These are phyloP conservation scores for Erythrophleum ivorense DNA, from an alignment of 331 rosid species.

Conservation along the genomic window DNA sequence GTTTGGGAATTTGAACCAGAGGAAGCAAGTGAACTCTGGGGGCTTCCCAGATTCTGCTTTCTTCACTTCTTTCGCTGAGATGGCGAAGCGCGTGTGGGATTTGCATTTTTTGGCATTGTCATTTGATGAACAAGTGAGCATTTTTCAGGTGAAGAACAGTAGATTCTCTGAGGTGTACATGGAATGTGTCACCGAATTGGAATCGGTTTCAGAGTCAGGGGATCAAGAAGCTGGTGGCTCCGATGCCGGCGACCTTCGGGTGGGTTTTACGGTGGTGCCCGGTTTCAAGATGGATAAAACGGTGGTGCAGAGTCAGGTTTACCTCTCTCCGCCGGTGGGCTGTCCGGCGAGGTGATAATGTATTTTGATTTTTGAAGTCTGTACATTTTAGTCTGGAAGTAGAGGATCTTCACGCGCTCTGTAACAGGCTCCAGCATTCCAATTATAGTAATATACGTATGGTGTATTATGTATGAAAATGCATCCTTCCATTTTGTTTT, in stretches of 20 bases:
- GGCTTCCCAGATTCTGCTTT: constrained; percentile 79
- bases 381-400: constrained; percentile 34
- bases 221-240: constrained; percentile 41
- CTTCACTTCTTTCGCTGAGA: constrained; percentile 77
- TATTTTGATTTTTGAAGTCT: constrained; percentile 9
- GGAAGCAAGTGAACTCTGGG: constrained; percentile 72
- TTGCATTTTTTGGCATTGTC: constrained; percentile 78
- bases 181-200: constrained; percentile 70
- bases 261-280: constrained; percentile 87
- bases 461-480: not conserved
- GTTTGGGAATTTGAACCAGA: constrained; percentile 81
- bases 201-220: constrained; percentile 42
- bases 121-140: constrained; percentile 53
- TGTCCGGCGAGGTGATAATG: constrained; percentile 37
- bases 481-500: not conserved
- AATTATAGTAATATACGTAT: constrained; percentile 16
- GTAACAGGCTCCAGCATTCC: constrained; percentile 17
- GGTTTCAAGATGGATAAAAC: constrained; percentile 77
- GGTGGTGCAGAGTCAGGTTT: constrained; percentile 84
- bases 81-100: constrained; percentile 80
- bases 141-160: constrained; percentile 69
- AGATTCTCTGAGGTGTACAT: constrained; percentile 94
- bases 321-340: constrained; percentile 61
- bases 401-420: constrained; percentile 22
- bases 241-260: constrained; percentile 45